Conservation (phyloP, 208 protist species). For the Trypanosomatidae sp. region DNA sequence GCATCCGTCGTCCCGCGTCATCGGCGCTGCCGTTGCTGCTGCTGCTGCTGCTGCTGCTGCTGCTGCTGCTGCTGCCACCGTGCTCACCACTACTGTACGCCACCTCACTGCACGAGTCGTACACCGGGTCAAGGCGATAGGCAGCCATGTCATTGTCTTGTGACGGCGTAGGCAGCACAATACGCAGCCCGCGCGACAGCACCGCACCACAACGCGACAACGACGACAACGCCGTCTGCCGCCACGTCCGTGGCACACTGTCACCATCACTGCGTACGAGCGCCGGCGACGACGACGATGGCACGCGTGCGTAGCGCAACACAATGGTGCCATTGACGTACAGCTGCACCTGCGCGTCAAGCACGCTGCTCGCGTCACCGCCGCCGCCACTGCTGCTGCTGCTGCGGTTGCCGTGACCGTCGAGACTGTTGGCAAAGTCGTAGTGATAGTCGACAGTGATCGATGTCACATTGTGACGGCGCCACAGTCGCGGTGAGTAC, state of each 20-base stretch:
- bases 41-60: too few relatives aligned
- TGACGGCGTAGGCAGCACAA: conserved; percentile 7
- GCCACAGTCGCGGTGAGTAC: too few relatives aligned
- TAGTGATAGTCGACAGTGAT: too few relatives aligned
- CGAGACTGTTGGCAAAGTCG: conserved; percentile 10
- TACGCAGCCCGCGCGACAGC: conserved; percentile 6
- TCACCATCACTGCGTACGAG: background rate
- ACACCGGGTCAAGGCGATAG: conserved; percentile 8
- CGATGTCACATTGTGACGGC: too few relatives aligned
- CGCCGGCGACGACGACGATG: background rate
- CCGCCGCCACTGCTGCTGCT: background rate
- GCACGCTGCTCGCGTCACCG: background rate
- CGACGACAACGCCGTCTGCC: conserved; percentile 4
- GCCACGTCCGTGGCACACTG: background rate
- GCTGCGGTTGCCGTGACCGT: background rate
- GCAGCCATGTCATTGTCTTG: conserved; percentile 6
- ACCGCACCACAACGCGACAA: too few relatives aligned
- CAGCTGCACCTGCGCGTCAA: conserved; percentile 22
- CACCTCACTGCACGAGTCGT: too few relatives aligned
- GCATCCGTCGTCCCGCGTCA: too few relatives aligned
- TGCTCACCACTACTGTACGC: too few relatives aligned
- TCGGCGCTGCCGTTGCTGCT: too few relatives aligned
- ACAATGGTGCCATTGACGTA: conserved; percentile 23
- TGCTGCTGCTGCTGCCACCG: too few relatives aligned
- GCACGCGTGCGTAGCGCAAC: conserved; percentile 26